Evolutionary conservation across 805 yeast species (phyloP), one percentile per base, ranked within the genome.

Genomic region (Metschnikowia kunwiensis): DNA sequence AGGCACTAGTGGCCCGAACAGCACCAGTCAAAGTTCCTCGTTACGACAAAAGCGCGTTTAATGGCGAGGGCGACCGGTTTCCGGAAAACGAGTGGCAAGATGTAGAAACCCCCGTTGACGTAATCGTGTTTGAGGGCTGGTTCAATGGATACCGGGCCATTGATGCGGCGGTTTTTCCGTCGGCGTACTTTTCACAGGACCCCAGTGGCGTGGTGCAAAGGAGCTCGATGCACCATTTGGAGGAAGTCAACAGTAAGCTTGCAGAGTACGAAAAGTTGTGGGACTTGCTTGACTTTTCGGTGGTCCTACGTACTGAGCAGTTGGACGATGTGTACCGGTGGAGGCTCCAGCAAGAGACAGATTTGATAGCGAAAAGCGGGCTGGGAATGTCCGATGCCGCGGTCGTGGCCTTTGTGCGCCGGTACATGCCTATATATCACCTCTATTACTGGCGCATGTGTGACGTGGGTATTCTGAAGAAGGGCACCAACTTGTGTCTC

Each of bases 41-140:
- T 6, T 93, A 88, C 59, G 95, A 91, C 54, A 93, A 91, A 57
- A 76, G 94, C 2, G 64, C 68, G 11, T 74, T 64, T 49, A 32
- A 52, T 15, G 97, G 97, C 0, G 72, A 73, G 37, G 98, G 98
- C 5, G 97, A 91, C 58, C 65, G 97, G 34, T 48, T 57, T 5
- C 64, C 65, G 0, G 49, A 37, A 6, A 43, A 48, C 0, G 43
- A 63, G 9, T 77, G 81, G 81, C 48, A 48, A 3, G 15, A 8
- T 2, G 44, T 50, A 16, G 50, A 51, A 0, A 39, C 42, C 2
- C 72, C 74, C 2, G 66, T 77, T 3, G 86, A 84, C 50, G 72
- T 88, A 3, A 71, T 91, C 3, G 58, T 91, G 2, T 68, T 93
- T 26, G 98, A 91, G 61, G 98, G 97, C 4, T 91, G 98, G 98